Base-by-base conservation (phyloP, 352 stramenopile species). In the Pythium dissimile region DNA sequence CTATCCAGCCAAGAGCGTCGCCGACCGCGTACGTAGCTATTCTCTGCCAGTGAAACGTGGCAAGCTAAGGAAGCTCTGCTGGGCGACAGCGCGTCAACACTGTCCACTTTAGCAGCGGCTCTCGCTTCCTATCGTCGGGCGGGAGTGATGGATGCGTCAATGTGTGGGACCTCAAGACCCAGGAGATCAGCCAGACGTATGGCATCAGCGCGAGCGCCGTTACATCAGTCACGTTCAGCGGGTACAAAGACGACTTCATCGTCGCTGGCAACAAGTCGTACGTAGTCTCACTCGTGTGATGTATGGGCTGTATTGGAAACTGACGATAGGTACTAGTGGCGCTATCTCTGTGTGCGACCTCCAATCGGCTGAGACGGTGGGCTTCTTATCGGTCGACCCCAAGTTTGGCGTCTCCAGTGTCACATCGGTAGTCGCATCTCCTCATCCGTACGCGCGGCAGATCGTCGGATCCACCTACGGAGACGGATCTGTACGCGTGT, bases 81-180 rank as follows among this genome's bases (percentile, higher is more conserved):
- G n/a, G n/a, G n/a, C n/a, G n/a, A 8, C 35, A 90, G 72, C 67
- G 71, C 2, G 67, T 91, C 26, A 89, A 86, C 27, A 53, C 71
- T 10, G 72, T 91, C 32, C 72, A 88, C 24, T 88, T 91, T 31
- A 91, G 78, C 54, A 77, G 75, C 31, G 81, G 81, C 23, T 91
- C 78, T 3, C 67, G 81, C 13, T 91, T 89, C 48, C 66, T 91
- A 9, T 77, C 73, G 1, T 84, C 78, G 0, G 81, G 74, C 1
- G 75, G 81, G 3, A 70, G 53, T 20, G 78, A 91, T 32, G 77
- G 81, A 12, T 82, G 64, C 21, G 65, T 88, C 42, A 76, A 69
- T 21, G 76, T 92, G 12, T 92, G 79, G 81, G 79, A 89, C 30
- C 66, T 92, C 20, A 92, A 92, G 54, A 85, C 77, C 4, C 81